Base-by-base conservation (phyloP, 148 eudicot genomes). In the Hydrangea macrophylla region DNA sequence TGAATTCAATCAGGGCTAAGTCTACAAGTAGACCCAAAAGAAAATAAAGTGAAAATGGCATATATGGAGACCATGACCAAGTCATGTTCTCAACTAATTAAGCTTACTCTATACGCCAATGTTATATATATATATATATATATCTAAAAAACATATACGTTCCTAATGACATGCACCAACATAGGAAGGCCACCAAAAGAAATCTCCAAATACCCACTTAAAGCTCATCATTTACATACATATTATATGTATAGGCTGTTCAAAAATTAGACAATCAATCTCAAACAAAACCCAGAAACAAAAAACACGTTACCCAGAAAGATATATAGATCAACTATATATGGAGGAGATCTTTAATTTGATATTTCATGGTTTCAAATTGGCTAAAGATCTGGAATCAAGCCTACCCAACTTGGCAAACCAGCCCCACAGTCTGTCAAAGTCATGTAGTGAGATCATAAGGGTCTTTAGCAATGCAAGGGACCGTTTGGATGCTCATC, bases 361-460 rank as follows among this genome's bases (percentile, higher is more conserved):
- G 62, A 59, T 85, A 48, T 42, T 67, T 22, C 67, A 73, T 26
- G 92, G 87, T 7, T 85, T 85, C 68, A 73, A 62, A 59, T 50
- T 87, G 68, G 89, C 83, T 22, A 84, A 70, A 67, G 76, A 76
- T 24, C 73, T 88, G 1, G 88, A 88, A 72, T 50, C 20, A 18
- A 78, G 73, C 65, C 80, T 88, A 22, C 72, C 61, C 22, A 70
- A 65, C 55, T 23, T 79, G 2, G 61, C 70, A 1, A 64, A 72
- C 70, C 76, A 77, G 22, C 80, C 78, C 2, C 30, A 62, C 17
- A 37, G 40, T 60, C 36, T 85, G 11, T 3, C 58, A 1, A 58
- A 35, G 3, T 71, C 77, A 6, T 86, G 94, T 35, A 82, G 80
- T 8, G 86, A 88, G 54, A 81, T 88, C 2, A 61, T 72, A 20